A percentile compares a stretch with the other conserved stretches of the same genome.
Conservation (phyloP, 306 rosid genomes). For the Malus sieversii region DNA sequence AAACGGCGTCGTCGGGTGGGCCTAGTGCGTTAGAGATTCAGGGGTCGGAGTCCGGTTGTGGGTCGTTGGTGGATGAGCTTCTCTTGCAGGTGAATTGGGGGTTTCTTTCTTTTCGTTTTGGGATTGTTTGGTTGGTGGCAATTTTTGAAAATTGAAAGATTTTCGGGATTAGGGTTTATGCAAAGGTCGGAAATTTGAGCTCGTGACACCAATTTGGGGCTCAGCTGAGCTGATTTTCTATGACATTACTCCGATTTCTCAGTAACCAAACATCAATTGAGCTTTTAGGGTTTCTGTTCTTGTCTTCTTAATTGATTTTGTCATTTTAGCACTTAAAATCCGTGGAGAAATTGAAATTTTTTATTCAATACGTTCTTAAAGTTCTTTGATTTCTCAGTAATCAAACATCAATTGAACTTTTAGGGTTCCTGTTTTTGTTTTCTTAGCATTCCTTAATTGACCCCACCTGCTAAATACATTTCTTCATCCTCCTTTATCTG, state of each 20-base stretch:
- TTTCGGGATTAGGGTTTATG: conserved; percentile 15
- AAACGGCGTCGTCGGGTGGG: conserved; percentile 18
- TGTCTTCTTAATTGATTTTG: neutral
- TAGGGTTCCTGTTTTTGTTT: neutral
- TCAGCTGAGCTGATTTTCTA: neutral
- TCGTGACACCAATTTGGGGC: neutral
- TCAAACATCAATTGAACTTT: neutral
- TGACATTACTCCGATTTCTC: neutral
- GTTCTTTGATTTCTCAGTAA: neutral
- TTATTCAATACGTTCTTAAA: too few relatives aligned
- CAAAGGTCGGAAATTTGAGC: neutral
- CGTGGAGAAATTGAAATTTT: too few relatives aligned
- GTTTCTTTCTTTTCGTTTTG: neutral
- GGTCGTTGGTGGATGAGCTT: conserved; percentile 40
- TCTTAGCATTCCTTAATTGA: neutral
- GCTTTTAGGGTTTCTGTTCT: neutral
- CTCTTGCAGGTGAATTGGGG: conserved; percentile 44
- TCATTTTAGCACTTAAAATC: too few relatives aligned
- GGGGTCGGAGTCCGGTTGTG: conserved; percentile 23
- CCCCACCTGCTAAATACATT: neutral
- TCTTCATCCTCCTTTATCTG: neutral
- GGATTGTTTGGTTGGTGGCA: neutral
- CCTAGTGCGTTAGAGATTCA: conserved; percentile 4
- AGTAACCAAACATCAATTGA: neutral
- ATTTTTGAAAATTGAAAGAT: neutral